Conservation (phyloP, 768 basidiomycete genomes). For the Boletellus emodensis region DNA sequence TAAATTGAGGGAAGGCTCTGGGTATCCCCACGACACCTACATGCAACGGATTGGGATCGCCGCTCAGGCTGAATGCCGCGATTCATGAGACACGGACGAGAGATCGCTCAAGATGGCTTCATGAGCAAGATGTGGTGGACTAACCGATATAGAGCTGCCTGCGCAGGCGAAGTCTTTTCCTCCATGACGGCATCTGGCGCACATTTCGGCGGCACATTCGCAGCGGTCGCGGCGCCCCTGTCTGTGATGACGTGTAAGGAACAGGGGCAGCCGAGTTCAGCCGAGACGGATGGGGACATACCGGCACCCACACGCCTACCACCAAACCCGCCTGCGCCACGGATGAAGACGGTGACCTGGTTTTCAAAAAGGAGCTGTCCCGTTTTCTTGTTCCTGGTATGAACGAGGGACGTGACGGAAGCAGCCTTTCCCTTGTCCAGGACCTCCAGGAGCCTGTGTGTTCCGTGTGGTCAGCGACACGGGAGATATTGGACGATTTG, state of each 20-base stretch:
- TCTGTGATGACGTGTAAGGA: slow-evolving; percentile 43
- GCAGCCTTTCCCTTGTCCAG: slow-evolving; percentile 93
- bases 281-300: slow-evolving; percentile 31
- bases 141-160: slow-evolving; percentile 91
- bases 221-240: slow-evolving; percentile 82
- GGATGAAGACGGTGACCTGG: slow-evolving; percentile 86
- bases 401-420: slow-evolving; percentile 72
- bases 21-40: slow-evolving; percentile 35
- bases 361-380: slow-evolving; percentile 88
- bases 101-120: not conserved
- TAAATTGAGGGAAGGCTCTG: not conserved
- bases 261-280: not conserved
- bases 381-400: slow-evolving; percentile 74
- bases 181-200: slow-evolving; percentile 82
- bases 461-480: slow-evolving; percentile 6
- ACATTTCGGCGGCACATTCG: slow-evolving; percentile 77
- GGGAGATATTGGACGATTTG: not conserved
- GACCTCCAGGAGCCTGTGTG: slow-evolving; percentile 67
- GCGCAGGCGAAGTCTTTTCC: slow-evolving; percentile 76
- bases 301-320: slow-evolving; percentile 83
- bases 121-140: slow-evolving; percentile 9
- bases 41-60: slow-evolving; percentile 89
- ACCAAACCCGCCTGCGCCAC: slow-evolving; percentile 94
- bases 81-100: not conserved
- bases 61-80: slow-evolving; percentile 61